Percentiles rank a stretch among this genome's conserved stretches.
Evolutionary conservation across 2,329 filamentous ascomycete genomes (phyloP).

Genomic region (Colletotrichum somersetense): DNA sequence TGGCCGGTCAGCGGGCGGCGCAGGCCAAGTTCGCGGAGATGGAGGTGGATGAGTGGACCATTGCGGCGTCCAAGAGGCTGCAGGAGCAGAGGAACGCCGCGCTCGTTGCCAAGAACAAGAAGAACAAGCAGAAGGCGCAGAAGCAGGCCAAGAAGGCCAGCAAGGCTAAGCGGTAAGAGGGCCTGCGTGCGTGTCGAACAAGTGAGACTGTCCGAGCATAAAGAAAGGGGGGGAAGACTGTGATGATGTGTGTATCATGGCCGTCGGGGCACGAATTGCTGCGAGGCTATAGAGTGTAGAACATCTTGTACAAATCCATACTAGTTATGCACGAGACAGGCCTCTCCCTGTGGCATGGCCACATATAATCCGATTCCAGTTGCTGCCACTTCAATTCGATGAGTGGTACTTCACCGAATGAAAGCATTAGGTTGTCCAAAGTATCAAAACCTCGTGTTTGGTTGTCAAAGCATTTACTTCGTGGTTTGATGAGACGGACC

Average conservation of each 20-base stretch:
- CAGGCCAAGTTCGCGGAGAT: conserved; percentile 47
- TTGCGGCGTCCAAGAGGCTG: conserved; percentile 44
- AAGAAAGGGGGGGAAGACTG: background rate
- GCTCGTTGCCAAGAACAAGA: conserved; percentile 46
- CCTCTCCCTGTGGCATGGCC: no score
- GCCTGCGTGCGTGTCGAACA: no score
- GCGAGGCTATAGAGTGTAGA: conserved; percentile 38
- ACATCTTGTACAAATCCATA: conserved; percentile 40
- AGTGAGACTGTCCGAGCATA: background rate
- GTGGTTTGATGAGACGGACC: background rate
- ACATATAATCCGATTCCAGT: background rate
- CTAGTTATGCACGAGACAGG: conserved; percentile 22
- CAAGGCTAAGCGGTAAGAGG: conserved; percentile 46
- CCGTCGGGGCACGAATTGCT: conserved; percentile 1
- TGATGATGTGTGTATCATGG: conserved; percentile 13
- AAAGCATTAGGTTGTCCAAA: background rate
- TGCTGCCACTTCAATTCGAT: background rate
- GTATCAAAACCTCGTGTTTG: background rate
- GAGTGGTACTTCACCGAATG: background rate
- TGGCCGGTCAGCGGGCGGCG: conserved; percentile 56
- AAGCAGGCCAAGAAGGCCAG: conserved; percentile 49
- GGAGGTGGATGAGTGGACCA: conserved; percentile 47
- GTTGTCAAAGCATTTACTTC: background rate
- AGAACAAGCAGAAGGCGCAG: conserved; percentile 55
- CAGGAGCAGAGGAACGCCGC: conserved; percentile 47